These are phyloP conservation scores for Zizania latifolia DNA, from an alignment of 176 grass and related monocot species.

Conservation along the genomic window DNA sequence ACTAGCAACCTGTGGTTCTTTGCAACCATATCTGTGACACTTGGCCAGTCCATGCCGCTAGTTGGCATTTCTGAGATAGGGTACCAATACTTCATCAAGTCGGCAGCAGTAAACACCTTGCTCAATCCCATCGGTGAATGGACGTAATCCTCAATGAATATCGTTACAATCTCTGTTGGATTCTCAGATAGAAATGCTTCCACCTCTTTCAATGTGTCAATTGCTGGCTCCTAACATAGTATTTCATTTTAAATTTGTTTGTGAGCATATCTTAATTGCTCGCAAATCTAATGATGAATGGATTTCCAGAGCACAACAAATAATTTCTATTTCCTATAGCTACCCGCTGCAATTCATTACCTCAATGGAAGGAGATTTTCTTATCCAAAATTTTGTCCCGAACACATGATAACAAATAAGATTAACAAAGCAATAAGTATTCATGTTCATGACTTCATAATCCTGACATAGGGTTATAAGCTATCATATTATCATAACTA, in stretches of 20 bases:
- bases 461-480: background rate
- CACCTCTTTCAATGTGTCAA: slow-evolving; percentile 88
- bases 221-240: slow-evolving; percentile 69
- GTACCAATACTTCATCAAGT: slow-evolving; percentile 81
- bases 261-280: background rate
- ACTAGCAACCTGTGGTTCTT: slow-evolving; percentile 79
- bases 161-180: slow-evolving; percentile 82
- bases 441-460: background rate
- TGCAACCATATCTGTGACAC: slow-evolving; percentile 69
- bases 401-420: background rate
- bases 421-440: background rate
- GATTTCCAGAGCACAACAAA: background rate
- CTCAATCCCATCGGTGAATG: slow-evolving; percentile 67
- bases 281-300: background rate
- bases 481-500: background rate
- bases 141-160: slow-evolving; percentile 97
- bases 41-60: slow-evolving; percentile 83
- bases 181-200: slow-evolving; percentile 83
- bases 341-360: background rate
- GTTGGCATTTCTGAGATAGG: slow-evolving; percentile 81
- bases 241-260: slow-evolving; percentile 37
- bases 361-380: background rate
- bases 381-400: background rate
- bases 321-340: background rate
- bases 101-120: slow-evolving; percentile 71